Evolutionary conservation across 2,329 filamentous ascomycete genomes (phyloP), one percentile per base, ranked within the genome.

Genomic region (Fonsecaea nubica): DNA sequence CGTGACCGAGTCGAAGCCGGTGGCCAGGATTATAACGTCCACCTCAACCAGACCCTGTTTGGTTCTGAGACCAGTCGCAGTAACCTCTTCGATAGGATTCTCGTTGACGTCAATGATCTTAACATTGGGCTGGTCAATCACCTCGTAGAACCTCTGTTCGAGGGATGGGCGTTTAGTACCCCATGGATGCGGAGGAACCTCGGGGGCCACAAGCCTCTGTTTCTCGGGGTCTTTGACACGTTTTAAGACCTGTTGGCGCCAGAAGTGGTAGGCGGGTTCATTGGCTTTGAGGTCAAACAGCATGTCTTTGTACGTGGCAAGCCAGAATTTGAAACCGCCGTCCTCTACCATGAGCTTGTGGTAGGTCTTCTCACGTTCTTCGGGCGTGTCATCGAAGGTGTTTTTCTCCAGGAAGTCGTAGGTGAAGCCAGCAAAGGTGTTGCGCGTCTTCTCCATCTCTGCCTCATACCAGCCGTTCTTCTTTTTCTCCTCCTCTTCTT

Each of bases 401-500:
- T 84, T 82, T 65, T 81, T 83, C 72, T 87, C 78, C 4, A 78
- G 68, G 72, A 82, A 86, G 69, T 86, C 84, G 67, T 87, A 90
- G 9, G 81, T 75, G 73, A 90, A 88, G 0, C 89, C 88, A 1
- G 81, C 84, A 71, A 87, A 89, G 40, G 76, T 85, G 21, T 75
- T 82, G 2, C 87, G 83, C 38, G 79, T 75, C 33, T 77, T 77
- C 74, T 87, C 90, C 1, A 90, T 77, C 58, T 83, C 77, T 0
- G 77, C 79, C 58, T 86, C 86, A 40, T 74, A 76, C 7, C 68
- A 70, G 70, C 85, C 84, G 25, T 71, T 74, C 1, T 73, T 72
- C 30, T 85, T 77, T 71, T 89, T 85, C 67, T 87, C 83, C 64
- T 83, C 79, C 71, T 90, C 85, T 66, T 87, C 84, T 64, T 82